phyloP scores from a whole-genome alignment of 2,329 filamentous ascomycete species.

The Colletotrichum sojae region DNA sequence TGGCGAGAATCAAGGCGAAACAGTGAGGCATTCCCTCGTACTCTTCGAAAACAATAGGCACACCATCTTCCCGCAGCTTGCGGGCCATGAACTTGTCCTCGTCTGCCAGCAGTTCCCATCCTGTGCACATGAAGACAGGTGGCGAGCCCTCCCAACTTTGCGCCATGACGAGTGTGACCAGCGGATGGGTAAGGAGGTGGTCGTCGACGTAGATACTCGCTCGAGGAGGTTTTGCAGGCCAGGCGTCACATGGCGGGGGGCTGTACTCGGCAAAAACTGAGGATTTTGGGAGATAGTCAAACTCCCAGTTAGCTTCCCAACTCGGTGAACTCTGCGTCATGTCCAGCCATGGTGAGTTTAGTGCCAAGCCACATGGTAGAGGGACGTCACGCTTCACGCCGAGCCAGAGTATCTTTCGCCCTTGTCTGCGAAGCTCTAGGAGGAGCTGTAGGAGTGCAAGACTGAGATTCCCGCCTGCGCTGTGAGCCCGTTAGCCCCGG shows the following conservation, averaged over 20 bases:
- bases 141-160: constrained; percentile 73
- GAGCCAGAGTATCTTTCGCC: constrained; percentile 70
- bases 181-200: constrained; percentile 72
- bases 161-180: constrained; percentile 74
- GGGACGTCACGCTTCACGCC: constrained; percentile 71
- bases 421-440: constrained; percentile 70
- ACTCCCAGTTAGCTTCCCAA: constrained; percentile 64
- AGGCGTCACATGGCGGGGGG: constrained; percentile 63
- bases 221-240: constrained; percentile 71
- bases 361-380: constrained; percentile 75
- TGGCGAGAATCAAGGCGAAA: constrained; percentile 72
- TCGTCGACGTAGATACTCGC: constrained; percentile 69
- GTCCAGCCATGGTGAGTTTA: constrained; percentile 80
- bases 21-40: constrained; percentile 88
- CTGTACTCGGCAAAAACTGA: constrained; percentile 45
- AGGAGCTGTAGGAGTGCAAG: constrained; percentile 78
- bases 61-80: constrained; percentile 69
- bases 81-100: constrained; percentile 74
- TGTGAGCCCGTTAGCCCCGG: constrained; percentile 47
- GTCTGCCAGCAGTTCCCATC: constrained; percentile 80
- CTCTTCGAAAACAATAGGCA: constrained; percentile 76
- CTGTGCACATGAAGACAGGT: constrained; percentile 77
- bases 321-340: constrained; percentile 74
- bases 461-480: constrained; percentile 80
- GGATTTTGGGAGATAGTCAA: constrained; percentile 75